Conservation (phyloP, 345 rosid species). For the Hibiscus trionum region DNA sequence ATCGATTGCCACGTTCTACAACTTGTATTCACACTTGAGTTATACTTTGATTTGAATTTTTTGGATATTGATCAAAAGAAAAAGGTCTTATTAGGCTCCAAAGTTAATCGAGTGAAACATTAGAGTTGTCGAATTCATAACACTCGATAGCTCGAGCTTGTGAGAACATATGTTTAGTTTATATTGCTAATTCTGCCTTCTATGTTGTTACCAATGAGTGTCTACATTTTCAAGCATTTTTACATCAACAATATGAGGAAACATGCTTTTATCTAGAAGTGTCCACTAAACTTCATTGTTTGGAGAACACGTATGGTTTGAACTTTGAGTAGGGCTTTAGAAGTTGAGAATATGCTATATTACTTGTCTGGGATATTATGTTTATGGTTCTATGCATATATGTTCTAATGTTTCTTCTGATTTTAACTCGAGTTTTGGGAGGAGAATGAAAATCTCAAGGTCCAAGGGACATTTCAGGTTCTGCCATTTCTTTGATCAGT, state of each 20-base stretch:
- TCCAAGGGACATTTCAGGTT: constrained; percentile 53
- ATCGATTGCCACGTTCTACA: too few relatives aligned
- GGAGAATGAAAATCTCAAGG: constrained; percentile 69
- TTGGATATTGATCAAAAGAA: not conserved
- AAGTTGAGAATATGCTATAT: not conserved
- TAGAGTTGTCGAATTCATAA: too few relatives aligned
- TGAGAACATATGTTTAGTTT: too few relatives aligned
- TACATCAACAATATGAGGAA: too few relatives aligned
- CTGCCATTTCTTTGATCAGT: constrained; percentile 24
- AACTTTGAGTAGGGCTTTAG: not conserved
- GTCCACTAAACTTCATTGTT: not conserved
- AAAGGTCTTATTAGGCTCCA: not conserved
- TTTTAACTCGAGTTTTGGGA: constrained; percentile 60
- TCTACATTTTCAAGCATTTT: too few relatives aligned
- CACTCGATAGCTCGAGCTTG: too few relatives aligned
- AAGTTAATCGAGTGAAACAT: too few relatives aligned
- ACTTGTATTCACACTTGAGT: not conserved
- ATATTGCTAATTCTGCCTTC: not conserved
- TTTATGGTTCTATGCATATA: not conserved
- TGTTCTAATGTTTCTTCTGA: not conserved
- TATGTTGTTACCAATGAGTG: too few relatives aligned
- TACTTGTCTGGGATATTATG: not conserved
- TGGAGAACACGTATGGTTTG: too few relatives aligned
- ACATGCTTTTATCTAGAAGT: not conserved
- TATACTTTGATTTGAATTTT: not conserved